Conservation (phyloP, 331 rosid genomes). For the Telfairia occidentalis region DNA sequence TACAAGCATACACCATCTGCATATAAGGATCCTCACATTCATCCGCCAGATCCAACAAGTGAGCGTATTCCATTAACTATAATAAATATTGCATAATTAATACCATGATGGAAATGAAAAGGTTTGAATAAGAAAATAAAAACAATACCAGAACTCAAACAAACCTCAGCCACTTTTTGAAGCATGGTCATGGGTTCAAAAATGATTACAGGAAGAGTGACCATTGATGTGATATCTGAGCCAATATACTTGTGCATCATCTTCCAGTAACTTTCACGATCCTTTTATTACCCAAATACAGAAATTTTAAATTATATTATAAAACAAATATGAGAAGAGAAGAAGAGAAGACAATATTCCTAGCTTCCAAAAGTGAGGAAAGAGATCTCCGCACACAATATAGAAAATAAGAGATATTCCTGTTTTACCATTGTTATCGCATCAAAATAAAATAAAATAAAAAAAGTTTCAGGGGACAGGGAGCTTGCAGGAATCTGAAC, state of each 20-base stretch:
- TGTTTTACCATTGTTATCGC: not conserved
- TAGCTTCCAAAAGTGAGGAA: not conserved
- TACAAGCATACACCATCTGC: slow-evolving; percentile 64
- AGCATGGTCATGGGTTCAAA: slow-evolving; percentile 95
- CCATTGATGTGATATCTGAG: slow-evolving; percentile 74
- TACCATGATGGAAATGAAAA: slow-evolving; percentile 9
- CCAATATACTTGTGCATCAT: slow-evolving; percentile 89
- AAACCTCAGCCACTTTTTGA: slow-evolving; percentile 87
- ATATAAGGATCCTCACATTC: slow-evolving; percentile 77
- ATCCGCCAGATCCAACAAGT: slow-evolving; percentile 71
- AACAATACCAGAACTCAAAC: slow-evolving; percentile 14
- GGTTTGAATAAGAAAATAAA: not conserved
- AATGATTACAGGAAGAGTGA: slow-evolving; percentile 72
- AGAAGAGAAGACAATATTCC: not conserved
- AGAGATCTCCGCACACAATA: not conserved
- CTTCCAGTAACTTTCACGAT: slow-evolving; percentile 67
- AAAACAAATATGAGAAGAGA: not conserved
- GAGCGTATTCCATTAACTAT: slow-evolving; percentile 86
- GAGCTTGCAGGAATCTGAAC: not conserved
- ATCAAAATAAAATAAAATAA: no score
- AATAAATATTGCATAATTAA: slow-evolving; percentile 15
- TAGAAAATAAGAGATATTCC: not conserved
- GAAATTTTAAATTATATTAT: not conserved
- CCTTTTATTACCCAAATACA: slow-evolving; percentile 18
- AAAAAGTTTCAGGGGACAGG: not conserved